These are phyloP conservation scores for Rhododendron kiyosumense DNA, from an alignment of 148 eudicot species.

Conservation along the genomic window DNA sequence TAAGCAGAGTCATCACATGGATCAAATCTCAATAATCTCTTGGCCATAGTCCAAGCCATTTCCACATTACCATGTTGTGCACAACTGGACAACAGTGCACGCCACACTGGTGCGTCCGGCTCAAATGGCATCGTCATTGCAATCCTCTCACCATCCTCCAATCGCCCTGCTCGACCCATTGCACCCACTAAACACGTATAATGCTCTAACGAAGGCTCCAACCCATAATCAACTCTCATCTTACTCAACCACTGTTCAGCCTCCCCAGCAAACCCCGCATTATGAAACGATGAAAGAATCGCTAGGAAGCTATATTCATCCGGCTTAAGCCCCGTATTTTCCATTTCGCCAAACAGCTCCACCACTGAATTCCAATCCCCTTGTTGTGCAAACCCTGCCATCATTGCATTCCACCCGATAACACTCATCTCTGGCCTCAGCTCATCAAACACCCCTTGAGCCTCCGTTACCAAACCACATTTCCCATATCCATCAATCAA, in stretches of 20 bases:
- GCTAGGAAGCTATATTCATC: conserved; percentile 62
- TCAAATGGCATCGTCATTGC: conserved; percentile 53
- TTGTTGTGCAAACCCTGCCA: conserved; percentile 66
- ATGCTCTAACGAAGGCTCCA: neutral
- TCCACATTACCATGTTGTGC: conserved; percentile 39
- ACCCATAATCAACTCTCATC: neutral
- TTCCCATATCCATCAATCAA: conserved; percentile 67
- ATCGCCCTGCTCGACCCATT: conserved; percentile 55
- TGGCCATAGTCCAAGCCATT: conserved; percentile 46
- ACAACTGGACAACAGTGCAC: conserved; percentile 50
- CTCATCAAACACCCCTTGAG: conserved; percentile 50
- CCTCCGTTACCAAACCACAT: conserved; percentile 56
- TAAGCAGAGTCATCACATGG: conserved; percentile 64
- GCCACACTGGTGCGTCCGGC: conserved; percentile 18
- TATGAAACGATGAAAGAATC: conserved; percentile 14
- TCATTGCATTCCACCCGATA: conserved; percentile 65
- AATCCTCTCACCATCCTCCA: conserved; percentile 52
- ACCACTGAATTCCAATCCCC: conserved; percentile 39
- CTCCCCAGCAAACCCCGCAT: neutral
- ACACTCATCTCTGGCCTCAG: conserved; percentile 4
- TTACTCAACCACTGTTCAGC: neutral
- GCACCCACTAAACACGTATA: conserved; percentile 56
- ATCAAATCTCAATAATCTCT: conserved; percentile 42
- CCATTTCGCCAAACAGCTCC: conserved; percentile 39
- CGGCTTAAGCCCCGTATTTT: conserved; percentile 29